phyloP scores from a whole-genome alignment of 352 stramenopile genomes.

The Globisporangium orthogonon region DNA sequence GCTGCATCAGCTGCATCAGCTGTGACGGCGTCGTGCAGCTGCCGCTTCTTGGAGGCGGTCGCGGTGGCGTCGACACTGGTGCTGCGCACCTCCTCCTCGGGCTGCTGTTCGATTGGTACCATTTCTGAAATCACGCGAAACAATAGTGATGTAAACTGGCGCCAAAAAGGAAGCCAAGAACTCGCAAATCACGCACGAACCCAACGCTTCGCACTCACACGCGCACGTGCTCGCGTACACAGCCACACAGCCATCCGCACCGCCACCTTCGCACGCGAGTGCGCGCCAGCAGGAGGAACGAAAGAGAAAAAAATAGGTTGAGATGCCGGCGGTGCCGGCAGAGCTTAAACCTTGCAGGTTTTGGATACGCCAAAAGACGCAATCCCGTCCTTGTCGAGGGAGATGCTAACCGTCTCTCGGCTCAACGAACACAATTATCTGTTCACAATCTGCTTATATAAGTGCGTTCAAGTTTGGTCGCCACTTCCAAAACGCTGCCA shows the following conservation, averaged over 20 bases:
- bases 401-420: slow-evolving; percentile 94
- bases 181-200: too few species aligned
- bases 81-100: not conserved
- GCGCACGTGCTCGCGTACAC: not conserved
- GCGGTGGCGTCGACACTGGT: too few species aligned
- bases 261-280: not conserved
- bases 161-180: too few species aligned
- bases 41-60: too few species aligned
- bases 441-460: not conserved
- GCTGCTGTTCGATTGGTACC: too few species aligned
- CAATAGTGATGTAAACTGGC: too few species aligned
- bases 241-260: not conserved
- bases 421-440: slow-evolving; percentile 90
- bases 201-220: not conserved
- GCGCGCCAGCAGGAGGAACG: not conserved
- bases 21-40: too few species aligned
- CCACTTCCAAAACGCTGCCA: slow-evolving; percentile 27
- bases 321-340: slow-evolving; percentile 53
- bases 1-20: too few species aligned
- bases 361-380: slow-evolving; percentile 69
- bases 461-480: slow-evolving; percentile 12
- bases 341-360: slow-evolving; percentile 79
- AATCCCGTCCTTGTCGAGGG: slow-evolving; percentile 93
- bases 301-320: slow-evolving; percentile 53
- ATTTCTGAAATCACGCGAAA: too few species aligned